Evolutionary conservation across 805 yeast species (phyloP).

Genomic region (Maudiozyma barnettii): DNA sequence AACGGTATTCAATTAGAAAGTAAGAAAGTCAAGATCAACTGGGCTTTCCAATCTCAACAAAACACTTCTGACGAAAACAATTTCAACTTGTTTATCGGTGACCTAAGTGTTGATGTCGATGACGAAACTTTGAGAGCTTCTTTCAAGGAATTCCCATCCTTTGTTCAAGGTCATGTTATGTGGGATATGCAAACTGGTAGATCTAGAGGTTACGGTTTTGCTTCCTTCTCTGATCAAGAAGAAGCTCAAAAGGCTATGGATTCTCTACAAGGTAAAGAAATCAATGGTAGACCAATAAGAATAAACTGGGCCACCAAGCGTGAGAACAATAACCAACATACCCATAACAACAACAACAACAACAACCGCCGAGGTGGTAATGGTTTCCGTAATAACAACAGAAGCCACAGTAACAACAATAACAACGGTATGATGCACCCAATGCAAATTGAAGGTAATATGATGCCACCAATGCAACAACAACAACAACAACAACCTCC

Average conservation of each 20-base stretch:
- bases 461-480: slow-evolving; percentile 14
- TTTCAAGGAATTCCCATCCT: slow-evolving; percentile 48
- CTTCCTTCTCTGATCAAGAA: slow-evolving; percentile 52
- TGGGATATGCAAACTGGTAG: slow-evolving; percentile 95
- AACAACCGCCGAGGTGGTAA: slow-evolving; percentile 16
- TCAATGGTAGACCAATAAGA: slow-evolving; percentile 70
- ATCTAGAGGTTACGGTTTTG: slow-evolving; percentile 88
- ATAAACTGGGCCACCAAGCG: slow-evolving; percentile 85
- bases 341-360: slow-evolving; percentile 14
- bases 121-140: slow-evolving; percentile 58
- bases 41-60: slow-evolving; percentile 80
- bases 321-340: slow-evolving; percentile 28
- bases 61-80: slow-evolving; percentile 46
- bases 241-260: slow-evolving; percentile 71
- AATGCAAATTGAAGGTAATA: slow-evolving; percentile 9
- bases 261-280: slow-evolving; percentile 61
- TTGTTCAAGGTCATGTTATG: slow-evolving; percentile 85
- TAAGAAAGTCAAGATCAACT: slow-evolving; percentile 54
- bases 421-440: slow-evolving; percentile 9
- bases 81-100: slow-evolving; percentile 78
- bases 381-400: slow-evolving; percentile 18
- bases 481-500: slow-evolving; percentile 8
- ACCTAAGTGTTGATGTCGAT: slow-evolving; percentile 69
- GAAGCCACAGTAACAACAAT: slow-evolving; percentile 8
- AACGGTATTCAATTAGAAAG: slow-evolving; percentile 50